Conservation (phyloP, 2,329 filamentous ascomycete species). For the Chaetothyriales sp. region DNA sequence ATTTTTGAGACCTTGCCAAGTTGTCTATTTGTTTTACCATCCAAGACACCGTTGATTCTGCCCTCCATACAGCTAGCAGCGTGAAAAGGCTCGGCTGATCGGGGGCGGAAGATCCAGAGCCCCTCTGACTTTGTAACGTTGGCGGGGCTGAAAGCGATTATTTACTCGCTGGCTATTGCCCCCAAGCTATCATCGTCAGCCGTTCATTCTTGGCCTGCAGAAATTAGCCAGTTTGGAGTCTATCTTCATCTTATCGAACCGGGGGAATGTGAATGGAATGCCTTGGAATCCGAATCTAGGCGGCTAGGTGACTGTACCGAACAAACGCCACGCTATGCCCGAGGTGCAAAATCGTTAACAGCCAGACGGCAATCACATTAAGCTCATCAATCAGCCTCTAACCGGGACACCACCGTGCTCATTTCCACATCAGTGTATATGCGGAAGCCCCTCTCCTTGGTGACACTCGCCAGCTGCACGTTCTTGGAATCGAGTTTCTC, state of each 20-base stretch:
- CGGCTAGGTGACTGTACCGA: background rate
- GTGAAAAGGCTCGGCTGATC: background rate
- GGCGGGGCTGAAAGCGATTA: too few species aligned
- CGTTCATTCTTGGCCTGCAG: background rate
- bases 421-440: constrained; percentile 99
- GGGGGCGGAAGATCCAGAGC: too few species aligned
- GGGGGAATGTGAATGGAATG: background rate
- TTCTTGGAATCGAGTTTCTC: constrained; percentile 99
- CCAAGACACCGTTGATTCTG: background rate
- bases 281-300: background rate
- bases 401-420: constrained; percentile 73
- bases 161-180: too few species aligned
- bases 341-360: background rate
- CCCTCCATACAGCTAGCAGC: background rate
- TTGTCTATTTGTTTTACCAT: background rate
- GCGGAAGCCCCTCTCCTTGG: constrained; percentile 92
- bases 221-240: background rate
- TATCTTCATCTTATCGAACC: background rate
- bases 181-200: background rate
- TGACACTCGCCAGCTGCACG: constrained; percentile 93
- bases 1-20: background rate
- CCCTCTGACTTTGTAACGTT: too few species aligned
- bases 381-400: constrained; percentile 20
- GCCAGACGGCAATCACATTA: background rate
- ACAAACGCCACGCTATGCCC: background rate